These are phyloP conservation scores for Clonostachys byssicola DNA, from an alignment of 2,329 filamentous ascomycete species.

Conservation along the genomic window DNA sequence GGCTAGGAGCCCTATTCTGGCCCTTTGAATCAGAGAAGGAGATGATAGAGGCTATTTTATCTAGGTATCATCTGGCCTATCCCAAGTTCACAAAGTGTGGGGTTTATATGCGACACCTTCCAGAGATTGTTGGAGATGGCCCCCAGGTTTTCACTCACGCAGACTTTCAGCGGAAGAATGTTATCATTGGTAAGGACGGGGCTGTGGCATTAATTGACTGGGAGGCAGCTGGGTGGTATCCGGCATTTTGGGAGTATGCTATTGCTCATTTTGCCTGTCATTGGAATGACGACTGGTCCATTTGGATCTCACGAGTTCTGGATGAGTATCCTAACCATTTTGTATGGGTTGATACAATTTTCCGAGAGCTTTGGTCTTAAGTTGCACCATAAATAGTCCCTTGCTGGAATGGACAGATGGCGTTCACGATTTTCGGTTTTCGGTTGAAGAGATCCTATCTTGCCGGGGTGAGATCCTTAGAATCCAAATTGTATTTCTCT, in stretches of 20 bases:
- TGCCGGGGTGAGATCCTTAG: no score
- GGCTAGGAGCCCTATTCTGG: no score
- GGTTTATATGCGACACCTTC: no score
- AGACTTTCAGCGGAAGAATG: conserved; percentile 14
- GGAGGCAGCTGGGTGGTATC: conserved; percentile 14
- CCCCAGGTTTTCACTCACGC: conserved; percentile 10
- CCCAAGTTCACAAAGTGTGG: no score
- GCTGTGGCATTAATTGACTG: conserved; percentile 10
- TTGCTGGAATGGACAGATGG: no score
- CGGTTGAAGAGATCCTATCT: no score
- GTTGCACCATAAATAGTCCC: not conserved
- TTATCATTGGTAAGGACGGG: conserved; percentile 7
- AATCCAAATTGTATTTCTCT: no score
- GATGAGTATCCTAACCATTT: conserved; percentile 11
- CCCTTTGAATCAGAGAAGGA: no score
- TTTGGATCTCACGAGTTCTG: conserved; percentile 8
- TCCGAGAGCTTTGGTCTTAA: conserved; percentile 9
- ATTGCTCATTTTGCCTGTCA: conserved; percentile 5
- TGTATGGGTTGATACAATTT: conserved; percentile 10
- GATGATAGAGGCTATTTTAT: no score
- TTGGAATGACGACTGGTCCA: conserved; percentile 13
- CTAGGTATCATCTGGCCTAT: no score
- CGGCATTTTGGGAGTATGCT: conserved; percentile 14
- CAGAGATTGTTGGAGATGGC: no score
- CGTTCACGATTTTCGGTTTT: no score